These are phyloP conservation scores for Xylaria sp. DNA, from an alignment of 2,329 filamentous ascomycete genomes.

Conservation along the genomic window DNA sequence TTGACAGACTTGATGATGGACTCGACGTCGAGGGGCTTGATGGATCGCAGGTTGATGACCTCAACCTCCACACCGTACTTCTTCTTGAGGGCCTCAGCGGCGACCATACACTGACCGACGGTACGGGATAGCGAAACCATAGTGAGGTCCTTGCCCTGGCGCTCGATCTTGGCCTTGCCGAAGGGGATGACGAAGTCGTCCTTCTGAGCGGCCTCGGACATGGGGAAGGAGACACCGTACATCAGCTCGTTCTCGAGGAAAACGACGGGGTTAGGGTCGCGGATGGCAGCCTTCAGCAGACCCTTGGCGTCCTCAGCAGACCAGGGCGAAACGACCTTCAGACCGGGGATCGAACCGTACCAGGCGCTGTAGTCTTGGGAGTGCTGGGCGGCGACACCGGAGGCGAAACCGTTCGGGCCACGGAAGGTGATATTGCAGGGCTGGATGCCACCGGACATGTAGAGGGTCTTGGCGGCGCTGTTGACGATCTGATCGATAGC, in stretches of 20 bases:
- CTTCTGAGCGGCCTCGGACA: slow-evolving; percentile 96
- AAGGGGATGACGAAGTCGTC: slow-evolving; percentile 97
- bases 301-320: slow-evolving; percentile 98
- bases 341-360: slow-evolving; percentile 97
- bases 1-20: slow-evolving; percentile 96
- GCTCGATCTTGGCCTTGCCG: slow-evolving; percentile 99
- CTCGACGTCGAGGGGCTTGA: slow-evolving; percentile 97
- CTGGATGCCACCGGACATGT: slow-evolving; percentile 99
- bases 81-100: slow-evolving; percentile 91
- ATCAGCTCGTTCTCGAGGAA: slow-evolving; percentile 90
- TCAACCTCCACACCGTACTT: slow-evolving; percentile 96
- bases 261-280: slow-evolving; percentile 96
- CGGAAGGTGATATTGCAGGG: slow-evolving; percentile 99
- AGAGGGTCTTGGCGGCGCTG: slow-evolving; percentile 98
- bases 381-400: slow-evolving; percentile 97
- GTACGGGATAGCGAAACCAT: slow-evolving; percentile 95
- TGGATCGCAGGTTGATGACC: slow-evolving; percentile 96
- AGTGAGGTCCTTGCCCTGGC: slow-evolving; percentile 93
- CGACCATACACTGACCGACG: slow-evolving; percentile 89
- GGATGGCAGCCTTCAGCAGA: slow-evolving; percentile 95
- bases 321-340: slow-evolving; percentile 98
- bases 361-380: slow-evolving; percentile 98
- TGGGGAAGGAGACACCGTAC: slow-evolving; percentile 94
- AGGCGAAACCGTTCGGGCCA: slow-evolving; percentile 96
- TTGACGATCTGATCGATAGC: slow-evolving; percentile 99